Percentiles rank a stretch among this genome's conserved stretches.
These are phyloP conservation scores for Ochromonas danica DNA, from an alignment of 108 stramenopile genomes.

Conservation along the genomic window DNA sequence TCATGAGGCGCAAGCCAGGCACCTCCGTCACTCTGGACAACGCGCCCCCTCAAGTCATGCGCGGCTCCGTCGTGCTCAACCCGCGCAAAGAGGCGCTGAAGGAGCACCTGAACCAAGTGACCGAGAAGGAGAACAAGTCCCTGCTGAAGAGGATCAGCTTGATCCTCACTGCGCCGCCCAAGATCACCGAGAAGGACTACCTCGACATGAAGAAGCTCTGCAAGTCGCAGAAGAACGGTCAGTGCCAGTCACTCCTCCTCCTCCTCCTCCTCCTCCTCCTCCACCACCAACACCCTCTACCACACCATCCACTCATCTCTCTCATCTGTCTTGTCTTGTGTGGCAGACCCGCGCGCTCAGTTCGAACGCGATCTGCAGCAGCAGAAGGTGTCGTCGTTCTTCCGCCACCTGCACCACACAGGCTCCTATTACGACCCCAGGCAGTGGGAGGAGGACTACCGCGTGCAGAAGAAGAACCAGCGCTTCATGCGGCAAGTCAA, in stretches of 20 bases:
- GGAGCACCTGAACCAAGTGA: background rate
- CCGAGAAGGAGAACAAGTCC: conserved; percentile 5
- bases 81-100: background rate
- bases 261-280: too few species aligned
- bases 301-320: too few species aligned
- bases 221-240: background rate
- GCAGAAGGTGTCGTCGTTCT: background rate
- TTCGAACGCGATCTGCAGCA: background rate
- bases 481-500: background rate
- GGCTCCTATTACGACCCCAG: background rate
- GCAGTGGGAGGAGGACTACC: background rate
- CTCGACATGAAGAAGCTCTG: background rate
- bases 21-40: background rate
- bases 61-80: background rate
- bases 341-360: too few species aligned
- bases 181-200: background rate
- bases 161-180: background rate
- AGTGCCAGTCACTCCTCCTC: background rate
- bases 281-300: too few species aligned
- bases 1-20: background rate
- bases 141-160: background rate
- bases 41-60: background rate
- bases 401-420: background rate
- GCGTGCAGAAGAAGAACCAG: background rate
- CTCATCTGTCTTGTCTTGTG: too few species aligned